A percentile compares a stretch with the other conserved stretches of the same genome.
Evolutionary conservation across 768 basidiomycete species (phyloP).

Genomic region (Amyloporia xantha): DNA sequence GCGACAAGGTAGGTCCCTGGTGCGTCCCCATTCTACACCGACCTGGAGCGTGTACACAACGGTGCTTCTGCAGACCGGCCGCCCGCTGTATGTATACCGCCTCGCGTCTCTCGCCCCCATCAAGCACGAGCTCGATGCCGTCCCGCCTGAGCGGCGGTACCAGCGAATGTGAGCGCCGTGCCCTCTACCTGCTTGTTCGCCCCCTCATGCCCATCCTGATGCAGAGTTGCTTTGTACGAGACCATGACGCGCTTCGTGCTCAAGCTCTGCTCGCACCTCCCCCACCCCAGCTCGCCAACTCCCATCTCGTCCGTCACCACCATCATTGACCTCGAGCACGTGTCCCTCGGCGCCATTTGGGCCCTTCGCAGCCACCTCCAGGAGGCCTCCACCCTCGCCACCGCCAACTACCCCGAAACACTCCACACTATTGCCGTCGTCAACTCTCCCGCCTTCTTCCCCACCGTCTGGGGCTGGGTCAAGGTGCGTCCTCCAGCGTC

Average conservation of each 20-base stretch:
- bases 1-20: conserved; percentile 53
- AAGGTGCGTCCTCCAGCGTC: too few species aligned
- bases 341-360: conserved; percentile 64
- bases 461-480: conserved; percentile 80
- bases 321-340: conserved; percentile 67
- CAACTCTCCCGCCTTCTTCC: conserved; percentile 79
- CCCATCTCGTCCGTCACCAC: conserved; percentile 56
- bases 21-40: background rate
- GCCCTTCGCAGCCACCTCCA: conserved; percentile 63
- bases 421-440: conserved; percentile 61
- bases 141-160: conserved; percentile 49
- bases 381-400: conserved; percentile 67
- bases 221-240: conserved; percentile 61
- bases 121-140: conserved; percentile 53
- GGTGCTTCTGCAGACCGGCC: conserved; percentile 48
- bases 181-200: too few species aligned
- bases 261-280: conserved; percentile 55
- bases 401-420: conserved; percentile 80
- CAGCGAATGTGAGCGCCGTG: conserved; percentile 57
- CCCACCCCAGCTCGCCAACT: conserved; percentile 42
- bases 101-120: conserved; percentile 51
- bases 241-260: conserved; percentile 58
- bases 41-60: background rate
- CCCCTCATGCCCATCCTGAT: background rate
- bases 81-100: conserved; percentile 73